Evolutionary conservation across 2,329 filamentous ascomycete species (phyloP).

Genomic region (Trichoderma breve): DNA sequence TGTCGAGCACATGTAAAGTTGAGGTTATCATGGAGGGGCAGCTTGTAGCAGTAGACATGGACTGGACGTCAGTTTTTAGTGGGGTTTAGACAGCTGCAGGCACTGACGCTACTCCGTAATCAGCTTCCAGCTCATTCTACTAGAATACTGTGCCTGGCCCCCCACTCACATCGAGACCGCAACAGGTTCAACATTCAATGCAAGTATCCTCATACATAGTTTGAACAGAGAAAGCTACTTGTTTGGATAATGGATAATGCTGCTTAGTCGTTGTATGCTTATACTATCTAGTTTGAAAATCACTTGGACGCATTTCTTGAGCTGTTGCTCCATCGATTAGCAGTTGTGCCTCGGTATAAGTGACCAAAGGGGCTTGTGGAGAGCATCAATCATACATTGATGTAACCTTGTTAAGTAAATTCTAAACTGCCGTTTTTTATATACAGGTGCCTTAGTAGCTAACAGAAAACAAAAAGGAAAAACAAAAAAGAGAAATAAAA

Average conservation of each 20-base stretch:
- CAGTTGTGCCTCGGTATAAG: background rate
- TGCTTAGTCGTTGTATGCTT: too few relatives aligned
- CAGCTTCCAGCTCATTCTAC: background rate
- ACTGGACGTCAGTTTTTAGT: background rate
- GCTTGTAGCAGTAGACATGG: background rate
- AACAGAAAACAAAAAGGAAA: background rate
- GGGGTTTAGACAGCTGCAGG: background rate
- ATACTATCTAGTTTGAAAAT: too few relatives aligned
- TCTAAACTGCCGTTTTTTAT: background rate
- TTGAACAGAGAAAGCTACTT: background rate
- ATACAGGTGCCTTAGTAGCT: background rate
- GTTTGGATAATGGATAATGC: background rate
- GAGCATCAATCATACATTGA: background rate
- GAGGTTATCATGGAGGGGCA: slow-evolving; percentile 17
- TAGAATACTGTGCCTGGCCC: background rate
- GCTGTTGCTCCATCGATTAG: background rate
- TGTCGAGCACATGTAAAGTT: background rate
- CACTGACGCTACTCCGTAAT: background rate
- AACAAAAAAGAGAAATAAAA: background rate
- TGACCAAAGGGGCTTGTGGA: background rate
- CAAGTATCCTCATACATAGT: background rate
- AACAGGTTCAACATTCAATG: background rate
- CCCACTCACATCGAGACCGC: background rate
- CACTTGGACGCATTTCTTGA: background rate
- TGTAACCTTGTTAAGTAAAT: background rate